Evolutionary conservation across 2,329 filamentous ascomycete species (phyloP).

Genomic region (Chaetoscypha palmicola): DNA sequence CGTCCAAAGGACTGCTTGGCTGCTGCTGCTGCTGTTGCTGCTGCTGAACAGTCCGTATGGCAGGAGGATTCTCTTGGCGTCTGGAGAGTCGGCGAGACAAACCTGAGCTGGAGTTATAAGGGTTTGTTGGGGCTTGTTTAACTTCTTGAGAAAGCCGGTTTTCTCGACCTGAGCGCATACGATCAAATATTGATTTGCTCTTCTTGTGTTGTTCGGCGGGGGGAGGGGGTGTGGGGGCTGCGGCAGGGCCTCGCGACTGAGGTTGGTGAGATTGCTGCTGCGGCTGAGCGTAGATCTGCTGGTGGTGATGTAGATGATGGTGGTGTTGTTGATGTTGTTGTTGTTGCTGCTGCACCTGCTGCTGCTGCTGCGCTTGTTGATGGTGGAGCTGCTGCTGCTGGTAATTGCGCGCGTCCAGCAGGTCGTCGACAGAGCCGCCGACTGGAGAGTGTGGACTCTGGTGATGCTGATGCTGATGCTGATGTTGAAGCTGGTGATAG

Average conservation of each 20-base stretch:
- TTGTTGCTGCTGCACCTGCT: background rate
- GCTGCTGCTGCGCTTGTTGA: background rate
- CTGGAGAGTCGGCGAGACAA: constrained; percentile 50
- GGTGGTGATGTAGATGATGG: constrained; percentile 1
- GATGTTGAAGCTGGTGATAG: constrained; percentile 18
- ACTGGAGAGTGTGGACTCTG: constrained; percentile 11
- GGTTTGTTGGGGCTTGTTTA: constrained; percentile 7
- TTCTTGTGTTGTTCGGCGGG: constrained; percentile 24
- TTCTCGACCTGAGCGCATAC: constrained; percentile 25
- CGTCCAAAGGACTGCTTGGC: constrained; percentile 31
- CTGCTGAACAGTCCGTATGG: constrained; percentile 35
- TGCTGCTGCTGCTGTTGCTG: constrained; percentile 29
- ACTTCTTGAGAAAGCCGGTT: constrained; percentile 19
- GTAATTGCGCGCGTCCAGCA: constrained; percentile 18
- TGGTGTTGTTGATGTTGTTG: constrained; percentile 3
- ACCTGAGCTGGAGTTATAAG: constrained; percentile 42
- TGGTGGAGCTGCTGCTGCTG: constrained; percentile 14
- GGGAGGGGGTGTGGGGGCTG: constrained; percentile 18
- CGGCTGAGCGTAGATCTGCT: background rate
- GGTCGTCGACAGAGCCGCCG: constrained; percentile 25
- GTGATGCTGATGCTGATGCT: constrained; percentile 9
- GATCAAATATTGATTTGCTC: constrained; percentile 27
- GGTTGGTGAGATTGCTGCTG: constrained; percentile 1
- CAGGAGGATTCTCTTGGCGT: constrained; percentile 43
- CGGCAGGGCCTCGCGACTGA: background rate